Evolutionary conservation across 495 filamentous ascomycete species (phyloP).

Genomic region (Recurvomyces mirabilis): DNA sequence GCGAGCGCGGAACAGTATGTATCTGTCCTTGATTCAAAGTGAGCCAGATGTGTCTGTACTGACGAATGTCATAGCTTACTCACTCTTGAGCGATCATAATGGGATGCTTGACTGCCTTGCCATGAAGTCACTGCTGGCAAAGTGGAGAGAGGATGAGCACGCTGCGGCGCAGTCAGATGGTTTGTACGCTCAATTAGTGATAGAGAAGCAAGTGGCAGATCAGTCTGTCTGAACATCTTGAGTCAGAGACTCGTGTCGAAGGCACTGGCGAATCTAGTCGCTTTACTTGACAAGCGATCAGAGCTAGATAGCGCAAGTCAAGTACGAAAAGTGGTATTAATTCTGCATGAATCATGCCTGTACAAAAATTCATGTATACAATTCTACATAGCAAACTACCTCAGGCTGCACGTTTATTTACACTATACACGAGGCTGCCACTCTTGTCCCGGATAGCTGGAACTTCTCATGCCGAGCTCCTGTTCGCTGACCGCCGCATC

Average conservation of each 20-base stretch:
- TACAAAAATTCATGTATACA: too few relatives aligned
- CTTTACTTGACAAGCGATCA: too few relatives aligned
- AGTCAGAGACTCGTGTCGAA: too few relatives aligned
- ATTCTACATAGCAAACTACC: too few relatives aligned
- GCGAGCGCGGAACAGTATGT: slow-evolving; percentile 4
- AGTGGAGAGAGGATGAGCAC: slow-evolving; percentile 2
- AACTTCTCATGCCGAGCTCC: slow-evolving; percentile 11
- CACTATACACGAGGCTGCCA: too few relatives aligned
- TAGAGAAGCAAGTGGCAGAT: too few relatives aligned
- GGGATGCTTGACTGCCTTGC: slow-evolving; percentile 4
- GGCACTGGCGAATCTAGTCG: too few relatives aligned
- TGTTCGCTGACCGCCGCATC: slow-evolving; percentile 10
- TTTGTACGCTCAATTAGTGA: slow-evolving; percentile 1
- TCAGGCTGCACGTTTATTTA: too few relatives aligned
- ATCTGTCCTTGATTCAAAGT: neutral
- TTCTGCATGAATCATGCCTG: too few relatives aligned
- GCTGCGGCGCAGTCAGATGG: slow-evolving; percentile 3
- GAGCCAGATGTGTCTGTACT: neutral
- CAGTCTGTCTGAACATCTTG: too few relatives aligned
- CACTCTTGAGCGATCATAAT: neutral
- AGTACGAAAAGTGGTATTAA: too few relatives aligned
- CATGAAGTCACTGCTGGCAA: slow-evolving; percentile 8
- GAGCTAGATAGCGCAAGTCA: too few relatives aligned
- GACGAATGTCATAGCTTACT: slow-evolving; percentile 1
- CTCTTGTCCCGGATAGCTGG: slow-evolving; percentile 22